These are phyloP conservation scores for Thinopyrum elongatum DNA, from an alignment of 176 grass and related monocot species.

Conservation along the genomic window DNA sequence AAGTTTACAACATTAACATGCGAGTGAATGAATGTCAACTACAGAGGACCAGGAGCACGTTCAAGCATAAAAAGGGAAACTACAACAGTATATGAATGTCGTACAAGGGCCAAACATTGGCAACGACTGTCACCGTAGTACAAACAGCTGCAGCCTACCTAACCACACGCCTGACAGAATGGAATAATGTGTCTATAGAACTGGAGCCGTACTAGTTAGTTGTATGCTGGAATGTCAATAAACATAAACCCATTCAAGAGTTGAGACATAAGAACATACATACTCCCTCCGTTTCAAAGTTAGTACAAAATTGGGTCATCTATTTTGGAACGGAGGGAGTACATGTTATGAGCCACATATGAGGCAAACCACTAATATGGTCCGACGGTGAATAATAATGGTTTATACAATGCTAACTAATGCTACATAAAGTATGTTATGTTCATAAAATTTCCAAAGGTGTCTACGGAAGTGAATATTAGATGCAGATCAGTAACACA, in stretches of 20 bases:
- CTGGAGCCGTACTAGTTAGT: background rate
- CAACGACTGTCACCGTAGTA: background rate
- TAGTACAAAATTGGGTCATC: too few relatives aligned
- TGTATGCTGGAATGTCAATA: background rate
- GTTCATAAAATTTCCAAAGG: background rate
- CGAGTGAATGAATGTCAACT: background rate
- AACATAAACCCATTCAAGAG: background rate
- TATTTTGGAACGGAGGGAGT: too few relatives aligned
- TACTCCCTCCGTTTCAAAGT: too few relatives aligned
- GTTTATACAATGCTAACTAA: background rate
- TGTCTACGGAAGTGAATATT: background rate
- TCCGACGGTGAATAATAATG: background rate
- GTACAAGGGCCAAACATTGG: background rate
- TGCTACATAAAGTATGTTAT: background rate
- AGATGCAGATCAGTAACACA: background rate
- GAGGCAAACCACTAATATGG: background rate
- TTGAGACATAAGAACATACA: background rate
- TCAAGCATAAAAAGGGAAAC: background rate
- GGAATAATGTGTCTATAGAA: background rate
- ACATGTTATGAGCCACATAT: background rate
- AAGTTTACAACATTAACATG: background rate
- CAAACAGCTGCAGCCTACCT: background rate
- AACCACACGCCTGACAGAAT: background rate
- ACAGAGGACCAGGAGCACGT: background rate
- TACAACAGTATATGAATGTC: slow-evolving; percentile 15